A percentile compares a stretch with the other conserved stretches of the same genome.
phyloP scores from a whole-genome alignment of 371 early-diverging fungal genomes.

The Neoconidiobolus thromboides region DNA sequence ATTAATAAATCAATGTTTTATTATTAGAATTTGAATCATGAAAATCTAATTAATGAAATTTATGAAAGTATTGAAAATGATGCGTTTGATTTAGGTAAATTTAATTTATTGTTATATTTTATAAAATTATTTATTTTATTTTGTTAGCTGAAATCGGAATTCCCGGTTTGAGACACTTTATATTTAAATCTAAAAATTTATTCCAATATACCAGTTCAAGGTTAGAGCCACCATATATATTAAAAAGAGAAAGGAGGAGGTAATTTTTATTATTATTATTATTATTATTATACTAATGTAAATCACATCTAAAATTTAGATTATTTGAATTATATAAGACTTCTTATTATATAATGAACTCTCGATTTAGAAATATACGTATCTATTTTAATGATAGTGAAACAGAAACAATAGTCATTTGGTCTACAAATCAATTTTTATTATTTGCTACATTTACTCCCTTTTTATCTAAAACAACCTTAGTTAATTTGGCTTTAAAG shows the following conservation, averaged over 20 bases:
- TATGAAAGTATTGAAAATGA: neutral
- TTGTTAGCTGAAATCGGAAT: neutral
- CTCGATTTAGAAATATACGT: neutral
- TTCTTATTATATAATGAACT: neutral
- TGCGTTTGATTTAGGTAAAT: too few relatives aligned
- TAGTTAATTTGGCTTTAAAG: neutral
- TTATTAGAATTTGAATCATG: neutral
- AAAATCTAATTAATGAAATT: neutral
- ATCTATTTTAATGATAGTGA: neutral
- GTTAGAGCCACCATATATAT: neutral
- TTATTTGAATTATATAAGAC: neutral
- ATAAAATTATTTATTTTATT: neutral
- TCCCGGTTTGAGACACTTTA: constrained; percentile 2
- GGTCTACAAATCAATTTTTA: constrained; percentile 1
- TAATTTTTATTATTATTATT: neutral
- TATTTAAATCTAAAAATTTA: neutral
- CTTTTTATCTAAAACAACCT: neutral
- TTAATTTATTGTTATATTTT: too few relatives aligned
- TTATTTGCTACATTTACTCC: neutral
- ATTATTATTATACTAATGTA: neutral
- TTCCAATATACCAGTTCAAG: neutral
- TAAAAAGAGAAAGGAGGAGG: neutral
- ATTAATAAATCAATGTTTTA: neutral
- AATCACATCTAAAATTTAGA: neutral
- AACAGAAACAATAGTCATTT: neutral